Conservation (phyloP, 2,329 filamentous ascomycete species). For the Cladosporium sp. region DNA sequence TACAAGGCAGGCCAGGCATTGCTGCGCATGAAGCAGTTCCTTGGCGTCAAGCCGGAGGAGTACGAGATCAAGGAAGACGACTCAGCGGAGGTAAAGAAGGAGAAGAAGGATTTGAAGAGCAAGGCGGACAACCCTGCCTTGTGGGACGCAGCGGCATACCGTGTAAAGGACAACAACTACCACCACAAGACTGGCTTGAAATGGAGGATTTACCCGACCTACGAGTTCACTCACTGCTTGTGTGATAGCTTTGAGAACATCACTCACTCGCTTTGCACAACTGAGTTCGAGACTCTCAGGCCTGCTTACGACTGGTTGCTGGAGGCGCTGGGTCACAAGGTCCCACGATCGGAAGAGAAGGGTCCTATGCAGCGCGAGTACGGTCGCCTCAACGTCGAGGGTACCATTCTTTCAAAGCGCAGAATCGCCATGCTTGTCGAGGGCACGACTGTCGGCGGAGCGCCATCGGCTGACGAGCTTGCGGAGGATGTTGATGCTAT, state of each 20-base stretch:
- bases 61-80: constrained; percentile 36
- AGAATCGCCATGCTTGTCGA: constrained; percentile 79
- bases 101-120: constrained; percentile 36
- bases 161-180: constrained; percentile 70
- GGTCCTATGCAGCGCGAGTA: constrained; percentile 88
- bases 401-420: constrained; percentile 85
- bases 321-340: constrained; percentile 76
- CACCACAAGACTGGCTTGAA: constrained; percentile 78
- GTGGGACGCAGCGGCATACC: constrained; percentile 94
- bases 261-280: constrained; percentile 89
- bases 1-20: constrained; percentile 83
- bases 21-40: constrained; percentile 89
- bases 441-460: constrained; percentile 48
- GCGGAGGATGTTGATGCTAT: constrained; percentile 37
- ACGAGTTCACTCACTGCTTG: constrained; percentile 83
- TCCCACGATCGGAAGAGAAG: constrained; percentile 57
- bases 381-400: constrained; percentile 74
- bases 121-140: constrained; percentile 82
- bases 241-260: constrained; percentile 92
- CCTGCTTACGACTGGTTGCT: constrained; percentile 92
- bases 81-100: constrained; percentile 34
- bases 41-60: constrained; percentile 48
- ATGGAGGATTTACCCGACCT: constrained; percentile 94
- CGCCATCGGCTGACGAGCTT: constrained; percentile 28
- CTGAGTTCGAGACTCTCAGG: constrained; percentile 82